Percentiles rank a stretch among this genome's conserved stretches.
Evolutionary conservation across 1,284 basidiomycete species (phyloP).

Genomic region (Nidula niveotomentosa): DNA sequence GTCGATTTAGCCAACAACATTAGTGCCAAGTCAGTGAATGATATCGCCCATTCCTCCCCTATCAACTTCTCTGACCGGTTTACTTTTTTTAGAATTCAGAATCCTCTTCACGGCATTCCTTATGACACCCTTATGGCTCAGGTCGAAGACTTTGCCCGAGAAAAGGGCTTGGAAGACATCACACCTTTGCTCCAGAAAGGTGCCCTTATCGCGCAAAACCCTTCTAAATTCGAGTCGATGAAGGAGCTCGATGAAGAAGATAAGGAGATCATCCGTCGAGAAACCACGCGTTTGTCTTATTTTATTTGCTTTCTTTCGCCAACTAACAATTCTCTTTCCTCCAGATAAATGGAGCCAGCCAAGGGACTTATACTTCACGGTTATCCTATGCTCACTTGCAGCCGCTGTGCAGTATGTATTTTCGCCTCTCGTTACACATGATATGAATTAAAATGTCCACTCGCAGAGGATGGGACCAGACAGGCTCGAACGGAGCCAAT

Average conservation of each 20-base stretch:
- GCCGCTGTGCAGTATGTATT: conserved; percentile 61
- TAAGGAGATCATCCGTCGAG: conserved; percentile 41
- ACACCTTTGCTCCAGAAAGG: conserved; percentile 47
- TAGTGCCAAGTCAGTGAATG: conserved; percentile 39
- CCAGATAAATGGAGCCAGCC: conserved; percentile 59
- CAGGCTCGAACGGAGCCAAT: conserved; percentile 64
- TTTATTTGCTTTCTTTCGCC: background rate
- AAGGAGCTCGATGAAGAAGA: conserved; percentile 53
- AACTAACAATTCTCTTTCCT: conserved; percentile 2
- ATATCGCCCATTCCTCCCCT: conserved; percentile 3
- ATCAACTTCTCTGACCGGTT: conserved; percentile 7
- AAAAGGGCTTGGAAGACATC: conserved; percentile 46
- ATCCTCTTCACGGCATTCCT: conserved; percentile 50
- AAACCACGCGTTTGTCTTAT: conserved; percentile 45
- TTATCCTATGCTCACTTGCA: conserved; percentile 55
- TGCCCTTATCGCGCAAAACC: conserved; percentile 60
- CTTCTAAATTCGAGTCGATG: conserved; percentile 47
- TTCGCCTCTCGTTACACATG: background rate
- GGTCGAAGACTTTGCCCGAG: conserved; percentile 44
- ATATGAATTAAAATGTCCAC: conserved; percentile 5
- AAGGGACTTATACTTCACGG: conserved; percentile 49
- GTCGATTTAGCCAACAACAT: conserved; percentile 36
- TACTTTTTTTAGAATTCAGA: conserved; percentile 43
- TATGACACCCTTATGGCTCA: conserved; percentile 38
- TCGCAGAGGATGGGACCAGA: conserved; percentile 58